Conservation (phyloP, 2,329 filamentous ascomycete species). For the Sphaerulina populicola region DNA sequence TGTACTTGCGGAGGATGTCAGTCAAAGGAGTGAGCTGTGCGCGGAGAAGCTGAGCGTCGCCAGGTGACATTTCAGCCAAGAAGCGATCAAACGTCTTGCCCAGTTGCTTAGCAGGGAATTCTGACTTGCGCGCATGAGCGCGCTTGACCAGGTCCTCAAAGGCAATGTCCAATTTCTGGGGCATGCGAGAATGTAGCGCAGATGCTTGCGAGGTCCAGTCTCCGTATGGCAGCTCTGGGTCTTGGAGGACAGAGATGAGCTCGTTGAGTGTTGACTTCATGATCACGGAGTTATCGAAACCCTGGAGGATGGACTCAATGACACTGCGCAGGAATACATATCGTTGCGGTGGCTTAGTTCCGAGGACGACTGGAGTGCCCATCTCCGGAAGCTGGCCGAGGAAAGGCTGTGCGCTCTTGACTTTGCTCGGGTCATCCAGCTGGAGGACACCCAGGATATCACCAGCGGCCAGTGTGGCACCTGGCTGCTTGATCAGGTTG, state of each 20-base stretch:
- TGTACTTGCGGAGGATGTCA: constrained; percentile 69
- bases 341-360: constrained; percentile 82
- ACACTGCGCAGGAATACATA: constrained; percentile 70
- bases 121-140: constrained; percentile 64
- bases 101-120: constrained; percentile 88
- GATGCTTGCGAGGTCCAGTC: constrained; percentile 96
- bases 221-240: constrained; percentile 86
- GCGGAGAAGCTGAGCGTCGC: constrained; percentile 66
- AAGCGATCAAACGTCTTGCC: constrained; percentile 79
- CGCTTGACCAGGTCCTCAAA: constrained; percentile 82
- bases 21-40: constrained; percentile 65
- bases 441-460: constrained; percentile 97
- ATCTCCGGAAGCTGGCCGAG: constrained; percentile 80
- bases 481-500: constrained; percentile 97
- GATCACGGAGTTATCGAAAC: constrained; percentile 95
- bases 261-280: constrained; percentile 82
- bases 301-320: constrained; percentile 77
- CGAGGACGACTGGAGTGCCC: constrained; percentile 76
- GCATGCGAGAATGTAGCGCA: constrained; percentile 94
- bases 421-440: constrained; percentile 86
- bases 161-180: constrained; percentile 75
- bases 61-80: constrained; percentile 67
- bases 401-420: constrained; percentile 94
- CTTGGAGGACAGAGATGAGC: constrained; percentile 79
- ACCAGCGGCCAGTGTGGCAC: constrained; percentile 92